These are phyloP conservation scores for Neurospora sp. DNA, from an alignment of 2,329 filamentous ascomycete species.

Conservation along the genomic window DNA sequence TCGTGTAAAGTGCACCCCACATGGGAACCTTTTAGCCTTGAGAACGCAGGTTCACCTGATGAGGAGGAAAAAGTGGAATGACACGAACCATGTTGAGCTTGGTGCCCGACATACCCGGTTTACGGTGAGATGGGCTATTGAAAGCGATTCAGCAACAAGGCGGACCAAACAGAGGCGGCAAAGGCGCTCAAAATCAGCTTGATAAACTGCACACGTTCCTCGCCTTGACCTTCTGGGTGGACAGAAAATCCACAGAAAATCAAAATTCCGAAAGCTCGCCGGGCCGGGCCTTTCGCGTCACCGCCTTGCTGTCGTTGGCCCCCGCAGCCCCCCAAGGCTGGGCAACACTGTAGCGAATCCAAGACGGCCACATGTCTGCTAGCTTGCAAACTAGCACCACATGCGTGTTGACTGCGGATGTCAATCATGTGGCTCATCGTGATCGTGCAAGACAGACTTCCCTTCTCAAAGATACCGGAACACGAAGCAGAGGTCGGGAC, in stretches of 20 bases:
- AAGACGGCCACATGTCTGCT: not conserved
- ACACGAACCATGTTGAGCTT: not conserved
- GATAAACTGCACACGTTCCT: not conserved
- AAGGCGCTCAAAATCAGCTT: not conserved
- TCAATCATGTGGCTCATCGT: not conserved
- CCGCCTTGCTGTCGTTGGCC: not conserved
- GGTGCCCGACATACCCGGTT: not conserved
- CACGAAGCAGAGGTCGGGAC: not conserved
- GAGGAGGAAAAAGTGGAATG: not conserved
- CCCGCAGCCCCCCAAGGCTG: not conserved
- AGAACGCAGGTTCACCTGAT: not conserved
- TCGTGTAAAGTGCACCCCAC: not conserved
- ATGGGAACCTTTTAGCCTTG: not conserved
- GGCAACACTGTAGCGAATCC: not conserved
- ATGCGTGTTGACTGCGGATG: not conserved
- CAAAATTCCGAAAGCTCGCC: not conserved
- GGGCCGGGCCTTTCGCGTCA: not conserved
- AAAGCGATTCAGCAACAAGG: not conserved
- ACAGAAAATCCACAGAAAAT: not conserved
- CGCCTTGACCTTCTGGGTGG: not conserved
- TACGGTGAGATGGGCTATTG: not conserved
- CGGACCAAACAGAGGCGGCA: not conserved
- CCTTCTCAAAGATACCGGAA: not conserved
- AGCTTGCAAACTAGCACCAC: not conserved
- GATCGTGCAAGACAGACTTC: not conserved